phyloP scores from a whole-genome alignment of 1,284 basidiomycete species.

The Trametes versicolor region DNA sequence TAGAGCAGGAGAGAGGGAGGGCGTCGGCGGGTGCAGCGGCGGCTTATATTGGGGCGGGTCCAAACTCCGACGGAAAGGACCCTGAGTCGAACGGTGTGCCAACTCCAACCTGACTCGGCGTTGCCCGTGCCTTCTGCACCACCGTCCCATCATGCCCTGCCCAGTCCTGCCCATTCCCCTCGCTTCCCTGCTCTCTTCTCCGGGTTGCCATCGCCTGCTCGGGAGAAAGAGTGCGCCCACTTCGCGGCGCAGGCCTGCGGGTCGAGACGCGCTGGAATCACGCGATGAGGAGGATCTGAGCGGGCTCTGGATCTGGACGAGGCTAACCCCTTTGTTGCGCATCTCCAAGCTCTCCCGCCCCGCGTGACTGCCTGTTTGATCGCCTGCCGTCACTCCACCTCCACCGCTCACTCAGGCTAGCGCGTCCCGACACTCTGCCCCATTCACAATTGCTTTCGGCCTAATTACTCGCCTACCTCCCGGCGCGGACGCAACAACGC shows the following conservation, averaged over 20 bases:
- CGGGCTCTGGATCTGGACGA: constrained; percentile 8
- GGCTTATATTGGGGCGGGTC: constrained; percentile 27
- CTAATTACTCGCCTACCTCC: background rate
- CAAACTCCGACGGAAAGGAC: constrained; percentile 35
- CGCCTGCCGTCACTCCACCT: constrained; percentile 21
- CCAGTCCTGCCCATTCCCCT: background rate
- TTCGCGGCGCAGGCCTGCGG: background rate
- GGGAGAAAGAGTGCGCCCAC: constrained; percentile 11
- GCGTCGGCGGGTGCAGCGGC: constrained; percentile 5
- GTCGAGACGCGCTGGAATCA: constrained; percentile 10
- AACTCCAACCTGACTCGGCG: constrained; percentile 26
- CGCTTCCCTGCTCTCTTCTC: background rate
- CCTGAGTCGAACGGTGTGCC: constrained; percentile 23
- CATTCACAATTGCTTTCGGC: no score
- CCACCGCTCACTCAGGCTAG: background rate
- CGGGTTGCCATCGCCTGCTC: background rate
- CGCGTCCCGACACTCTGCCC: no score
- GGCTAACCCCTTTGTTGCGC: constrained; percentile 20
- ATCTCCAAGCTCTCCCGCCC: constrained; percentile 1
- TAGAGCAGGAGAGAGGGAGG: constrained; percentile 19
- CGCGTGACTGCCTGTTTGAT: constrained; percentile 28
- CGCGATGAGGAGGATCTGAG: constrained; percentile 13
- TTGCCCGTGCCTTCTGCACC: constrained; percentile 26
- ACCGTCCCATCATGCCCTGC: constrained; percentile 9
- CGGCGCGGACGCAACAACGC: no score